Evolutionary conservation across 2,329 filamentous ascomycete species (phyloP).

Genomic region (Phyllosticta citrichinensis): DNA sequence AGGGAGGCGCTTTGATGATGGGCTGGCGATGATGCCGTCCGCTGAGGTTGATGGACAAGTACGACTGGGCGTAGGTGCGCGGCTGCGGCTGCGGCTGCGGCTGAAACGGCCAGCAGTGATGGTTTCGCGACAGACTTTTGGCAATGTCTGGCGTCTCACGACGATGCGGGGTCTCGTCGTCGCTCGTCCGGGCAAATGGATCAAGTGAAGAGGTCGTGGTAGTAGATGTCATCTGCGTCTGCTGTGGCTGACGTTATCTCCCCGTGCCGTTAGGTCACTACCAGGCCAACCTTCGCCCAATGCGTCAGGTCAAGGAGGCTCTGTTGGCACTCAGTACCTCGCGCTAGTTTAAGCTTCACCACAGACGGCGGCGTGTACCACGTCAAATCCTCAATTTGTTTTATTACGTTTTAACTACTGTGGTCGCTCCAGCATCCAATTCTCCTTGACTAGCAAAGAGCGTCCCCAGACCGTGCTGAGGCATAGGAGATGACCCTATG

Average conservation of each 20-base stretch:
- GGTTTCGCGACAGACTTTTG: not conserved
- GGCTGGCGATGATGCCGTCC: not conserved
- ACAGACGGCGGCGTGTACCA: not conserved
- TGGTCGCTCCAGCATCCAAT: slow-evolving; percentile 7
- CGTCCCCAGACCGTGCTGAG: slow-evolving; percentile 1
- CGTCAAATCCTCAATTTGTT: slow-evolving; percentile 7
- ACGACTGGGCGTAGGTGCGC: not conserved
- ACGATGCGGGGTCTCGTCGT: not conserved
- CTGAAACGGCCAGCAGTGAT: slow-evolving; percentile 8
- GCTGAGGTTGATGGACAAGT: not conserved
- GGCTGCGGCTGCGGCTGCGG: slow-evolving; percentile 7
- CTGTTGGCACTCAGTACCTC: not conserved
- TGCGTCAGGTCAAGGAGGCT: not conserved
- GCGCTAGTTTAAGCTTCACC: not conserved
- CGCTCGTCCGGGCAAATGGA: not conserved
- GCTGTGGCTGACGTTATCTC: slow-evolving; percentile 5
- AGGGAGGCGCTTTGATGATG: not conserved
- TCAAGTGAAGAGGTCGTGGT: not conserved
- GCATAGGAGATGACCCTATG: slow-evolving; percentile 10
- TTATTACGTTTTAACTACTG: slow-evolving; percentile 11
- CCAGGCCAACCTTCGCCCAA: not conserved
- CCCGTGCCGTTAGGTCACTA: not conserved
- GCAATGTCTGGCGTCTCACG: not conserved
- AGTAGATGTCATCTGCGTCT: too few relatives aligned
- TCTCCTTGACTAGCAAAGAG: not conserved